Base-by-base conservation (phyloP, 495 filamentous ascomycete genomes). In the Aspergillus leporis region DNA sequence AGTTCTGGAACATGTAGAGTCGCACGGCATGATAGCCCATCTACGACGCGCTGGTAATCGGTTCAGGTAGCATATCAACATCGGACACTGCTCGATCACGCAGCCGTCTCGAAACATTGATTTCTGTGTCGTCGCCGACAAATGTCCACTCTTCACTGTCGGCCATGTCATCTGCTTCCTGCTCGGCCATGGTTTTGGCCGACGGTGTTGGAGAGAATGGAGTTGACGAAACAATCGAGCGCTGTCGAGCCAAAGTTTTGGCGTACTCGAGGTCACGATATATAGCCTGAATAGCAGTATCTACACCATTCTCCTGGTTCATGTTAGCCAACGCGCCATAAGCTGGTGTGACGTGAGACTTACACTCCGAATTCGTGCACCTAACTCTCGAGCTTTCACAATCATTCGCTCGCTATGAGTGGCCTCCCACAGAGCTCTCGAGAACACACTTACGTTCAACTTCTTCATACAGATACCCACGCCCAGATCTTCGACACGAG, bases 201-300 rank as follows among this genome's bases (percentile, higher is more conserved):
- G 72, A 65, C 0, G 73, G 74, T 0, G 70, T 74, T 5, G 75
- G 74, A 10, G 72, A 77, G 55, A 75, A 76, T 0, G 76, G 74
- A 14, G 74, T 77, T 6, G 74, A 68, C 13, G 78, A 77, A 23
- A 71, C 67, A 51, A 67, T 69, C 0, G 71, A 75, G 43, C 78
- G 82, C 63, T 82, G 79, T 70, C 88, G 90, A 73, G 96, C 89
- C 53, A 97, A 78, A 19, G 87, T 88, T 70, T 86, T 90, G n/a
- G 94, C 95, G 59, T 98, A 97, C 67, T 98, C 94, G 41, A 98
- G 81, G 69, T 98, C 94, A 10, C 94, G 87, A 70, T 97, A 98
- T 53, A 98, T 91, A 54, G 87, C 87, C 68, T 98, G 90, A 60
- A 98, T 91, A 10, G 95, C 94, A 16, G 81, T 89, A 14, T 86